A percentile compares a stretch with the other conserved stretches of the same genome.
These are phyloP conservation scores for Globisporangium sylvaticum DNA, from an alignment of 352 stramenopile species.

Conservation along the genomic window DNA sequence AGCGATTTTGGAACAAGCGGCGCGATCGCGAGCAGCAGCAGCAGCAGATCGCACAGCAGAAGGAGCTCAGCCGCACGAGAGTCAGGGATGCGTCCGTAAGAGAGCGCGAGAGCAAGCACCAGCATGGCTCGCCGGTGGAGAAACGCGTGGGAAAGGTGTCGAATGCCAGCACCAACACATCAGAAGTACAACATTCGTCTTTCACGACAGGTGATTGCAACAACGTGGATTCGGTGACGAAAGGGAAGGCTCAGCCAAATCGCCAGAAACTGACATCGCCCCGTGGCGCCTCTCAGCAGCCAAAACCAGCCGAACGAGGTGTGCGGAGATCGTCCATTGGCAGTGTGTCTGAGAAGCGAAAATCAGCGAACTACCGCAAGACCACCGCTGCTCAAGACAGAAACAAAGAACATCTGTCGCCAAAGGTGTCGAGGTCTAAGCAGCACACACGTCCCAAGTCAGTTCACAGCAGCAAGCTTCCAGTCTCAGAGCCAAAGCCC, in stretches of 20 bases:
- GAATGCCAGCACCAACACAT: not conserved
- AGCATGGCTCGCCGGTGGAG: not conserved
- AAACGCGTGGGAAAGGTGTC: not conserved
- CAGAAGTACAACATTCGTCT: not conserved
- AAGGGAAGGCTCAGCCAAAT: not conserved
- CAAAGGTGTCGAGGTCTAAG: slow-evolving; percentile 1
- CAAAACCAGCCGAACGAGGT: not conserved
- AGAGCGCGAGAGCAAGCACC: not conserved
- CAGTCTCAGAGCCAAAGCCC: not conserved
- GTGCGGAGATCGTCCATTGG: not conserved
- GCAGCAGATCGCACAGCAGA: not conserved
- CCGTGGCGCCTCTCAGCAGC: not conserved
- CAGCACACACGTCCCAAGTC: not conserved
- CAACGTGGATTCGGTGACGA: not conserved
- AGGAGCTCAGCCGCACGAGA: slow-evolving; percentile 3
- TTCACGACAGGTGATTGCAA: not conserved
- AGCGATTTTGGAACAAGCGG: slow-evolving; percentile 57
- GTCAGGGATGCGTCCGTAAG: not conserved
- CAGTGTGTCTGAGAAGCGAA: not conserved
- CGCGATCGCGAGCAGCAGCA: slow-evolving; percentile 15
- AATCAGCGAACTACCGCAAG: not conserved
- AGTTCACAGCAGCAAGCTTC: not conserved
- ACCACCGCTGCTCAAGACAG: not conserved
- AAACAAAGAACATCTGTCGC: slow-evolving; percentile 10
- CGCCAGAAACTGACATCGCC: not conserved